Percentiles rank a stretch among this genome's conserved stretches.
Conservation (phyloP, 805 yeast species). For the Candida sanyiensis region DNA sequence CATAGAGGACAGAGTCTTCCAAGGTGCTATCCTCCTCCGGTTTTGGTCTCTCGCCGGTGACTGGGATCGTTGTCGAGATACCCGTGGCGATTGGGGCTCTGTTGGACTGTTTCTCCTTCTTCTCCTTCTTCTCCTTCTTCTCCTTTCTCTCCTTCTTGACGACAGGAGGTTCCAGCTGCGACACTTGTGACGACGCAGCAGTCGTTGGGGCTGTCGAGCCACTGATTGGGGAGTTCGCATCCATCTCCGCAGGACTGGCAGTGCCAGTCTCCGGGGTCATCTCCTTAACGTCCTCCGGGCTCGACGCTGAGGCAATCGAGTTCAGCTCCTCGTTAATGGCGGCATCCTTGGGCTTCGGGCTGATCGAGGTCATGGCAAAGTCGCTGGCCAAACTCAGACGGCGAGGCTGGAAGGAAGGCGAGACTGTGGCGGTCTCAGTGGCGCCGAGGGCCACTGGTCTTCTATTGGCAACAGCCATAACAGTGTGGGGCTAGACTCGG, state of each 20-base stretch:
- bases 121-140: conserved; percentile 22
- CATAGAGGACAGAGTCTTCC: conserved; percentile 71
- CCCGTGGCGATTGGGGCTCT: conserved; percentile 48
- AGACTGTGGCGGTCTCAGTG: conserved; percentile 25
- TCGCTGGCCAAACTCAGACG: conserved; percentile 24
- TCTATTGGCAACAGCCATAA: conserved; percentile 63
- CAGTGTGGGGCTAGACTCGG: conserved; percentile 5
- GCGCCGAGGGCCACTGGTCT: conserved; percentile 53
- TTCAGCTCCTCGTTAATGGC: conserved; percentile 4
- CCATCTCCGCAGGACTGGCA: conserved; percentile 23
- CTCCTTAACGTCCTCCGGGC: conserved; percentile 17
- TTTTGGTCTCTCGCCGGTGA: conserved; percentile 67
- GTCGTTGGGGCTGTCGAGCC: conserved; percentile 11
- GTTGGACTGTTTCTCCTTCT: conserved; percentile 20
- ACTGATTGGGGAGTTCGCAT: conserved; percentile 25
- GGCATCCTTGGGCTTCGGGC: conserved; percentile 4
- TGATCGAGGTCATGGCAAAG: conserved; percentile 4
- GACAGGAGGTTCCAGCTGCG: background rate
- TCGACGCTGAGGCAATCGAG: conserved; percentile 2
- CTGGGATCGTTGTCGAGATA: conserved; percentile 73
- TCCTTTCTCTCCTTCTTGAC: conserved; percentile 13
- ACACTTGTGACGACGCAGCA: background rate
- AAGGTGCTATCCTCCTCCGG: conserved; percentile 62
- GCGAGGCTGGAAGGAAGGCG: conserved; percentile 28
- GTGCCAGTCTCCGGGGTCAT: conserved; percentile 22